Conservation (phyloP, 768 basidiomycete genomes). For the Phylloporus arenicola region DNA sequence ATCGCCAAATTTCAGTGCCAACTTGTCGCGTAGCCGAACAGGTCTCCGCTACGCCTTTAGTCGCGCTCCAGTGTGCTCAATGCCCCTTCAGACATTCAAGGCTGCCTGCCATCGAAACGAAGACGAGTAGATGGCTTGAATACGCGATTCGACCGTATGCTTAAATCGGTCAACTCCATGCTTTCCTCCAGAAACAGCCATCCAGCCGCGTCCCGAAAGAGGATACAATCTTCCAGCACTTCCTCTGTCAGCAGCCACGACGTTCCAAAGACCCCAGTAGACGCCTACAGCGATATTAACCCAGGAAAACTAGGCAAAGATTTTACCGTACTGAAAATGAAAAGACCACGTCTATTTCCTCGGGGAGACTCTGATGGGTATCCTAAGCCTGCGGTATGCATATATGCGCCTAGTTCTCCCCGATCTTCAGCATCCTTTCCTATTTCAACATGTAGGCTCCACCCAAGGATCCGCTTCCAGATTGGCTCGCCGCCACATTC, state of each 20-base stretch:
- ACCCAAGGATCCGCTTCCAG: slow-evolving; percentile 37
- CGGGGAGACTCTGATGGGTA: slow-evolving; percentile 6
- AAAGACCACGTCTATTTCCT: slow-evolving; percentile 1
- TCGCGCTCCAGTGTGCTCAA: neutral
- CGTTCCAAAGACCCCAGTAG: slow-evolving; percentile 37
- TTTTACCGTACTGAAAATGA: slow-evolving; percentile 43
- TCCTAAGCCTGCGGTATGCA: slow-evolving; percentile 21
- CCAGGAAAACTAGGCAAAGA: slow-evolving; percentile 34
- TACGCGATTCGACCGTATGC: slow-evolving; percentile 61
- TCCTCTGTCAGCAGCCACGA: slow-evolving; percentile 41
- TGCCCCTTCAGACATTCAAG: slow-evolving; percentile 5
- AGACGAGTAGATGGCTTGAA: slow-evolving; percentile 49
- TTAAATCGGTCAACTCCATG: slow-evolving; percentile 49
- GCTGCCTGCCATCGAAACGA: slow-evolving; percentile 36
- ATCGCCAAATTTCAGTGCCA: neutral
- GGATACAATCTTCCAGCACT: slow-evolving; percentile 38
- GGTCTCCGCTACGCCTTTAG: slow-evolving; percentile 10
- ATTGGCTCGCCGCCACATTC: slow-evolving; percentile 54
- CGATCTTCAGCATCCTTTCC: slow-evolving; percentile 9
- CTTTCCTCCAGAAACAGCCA: slow-evolving; percentile 19
- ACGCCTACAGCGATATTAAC: slow-evolving; percentile 34
- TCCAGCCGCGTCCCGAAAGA: slow-evolving; percentile 25
- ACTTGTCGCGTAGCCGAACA: neutral
- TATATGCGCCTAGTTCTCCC: slow-evolving; percentile 24
- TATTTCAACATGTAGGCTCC: slow-evolving; percentile 14